Percentiles rank a stretch among this genome's conserved stretches.
phyloP scores from a whole-genome alignment of 2,329 filamentous ascomycete genomes.

The Magnaporthiopsis poae region DNA sequence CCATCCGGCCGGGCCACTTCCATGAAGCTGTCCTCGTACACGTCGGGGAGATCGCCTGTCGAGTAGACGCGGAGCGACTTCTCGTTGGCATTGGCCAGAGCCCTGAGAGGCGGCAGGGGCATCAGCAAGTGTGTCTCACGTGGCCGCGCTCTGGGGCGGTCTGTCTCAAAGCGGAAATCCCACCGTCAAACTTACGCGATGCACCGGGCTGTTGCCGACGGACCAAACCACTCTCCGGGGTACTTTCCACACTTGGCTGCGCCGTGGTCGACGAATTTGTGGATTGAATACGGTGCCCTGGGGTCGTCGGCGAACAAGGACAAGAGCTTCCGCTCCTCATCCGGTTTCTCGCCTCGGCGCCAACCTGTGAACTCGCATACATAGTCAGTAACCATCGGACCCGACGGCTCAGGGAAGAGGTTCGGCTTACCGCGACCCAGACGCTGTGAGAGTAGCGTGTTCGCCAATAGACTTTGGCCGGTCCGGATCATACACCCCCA shows the following conservation, averaged over 20 bases:
- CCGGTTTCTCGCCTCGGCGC: constrained; percentile 51
- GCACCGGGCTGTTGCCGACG: constrained; percentile 87
- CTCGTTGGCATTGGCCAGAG: constrained; percentile 58
- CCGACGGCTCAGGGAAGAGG: too few species aligned
- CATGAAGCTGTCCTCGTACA: constrained; percentile 84
- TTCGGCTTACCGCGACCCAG: constrained; percentile 62
- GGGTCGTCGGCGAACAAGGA: constrained; percentile 80
- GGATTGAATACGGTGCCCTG: constrained; percentile 81
- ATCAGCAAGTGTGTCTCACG: constrained; percentile 2
- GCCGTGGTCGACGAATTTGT: constrained; percentile 84
- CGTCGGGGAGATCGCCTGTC: constrained; percentile 79
- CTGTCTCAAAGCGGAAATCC: too few species aligned
- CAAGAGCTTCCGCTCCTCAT: constrained; percentile 61
- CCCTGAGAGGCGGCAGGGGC: constrained; percentile 39
- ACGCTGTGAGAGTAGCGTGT: constrained; percentile 61
- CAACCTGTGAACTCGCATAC: constrained; percentile 44
- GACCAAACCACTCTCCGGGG: constrained; percentile 96
- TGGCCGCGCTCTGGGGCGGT: too few species aligned
- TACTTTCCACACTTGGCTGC: constrained; percentile 82
- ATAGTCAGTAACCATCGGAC: not conserved
- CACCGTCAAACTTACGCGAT: constrained; percentile 61
- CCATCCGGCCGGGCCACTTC: constrained; percentile 61
- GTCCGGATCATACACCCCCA: constrained; percentile 99
- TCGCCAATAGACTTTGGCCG: constrained; percentile 85
- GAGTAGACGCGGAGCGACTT: constrained; percentile 70